Base-by-base conservation (phyloP, 176 grass and related monocot genomes). In the Cenchrus purpureus region DNA sequence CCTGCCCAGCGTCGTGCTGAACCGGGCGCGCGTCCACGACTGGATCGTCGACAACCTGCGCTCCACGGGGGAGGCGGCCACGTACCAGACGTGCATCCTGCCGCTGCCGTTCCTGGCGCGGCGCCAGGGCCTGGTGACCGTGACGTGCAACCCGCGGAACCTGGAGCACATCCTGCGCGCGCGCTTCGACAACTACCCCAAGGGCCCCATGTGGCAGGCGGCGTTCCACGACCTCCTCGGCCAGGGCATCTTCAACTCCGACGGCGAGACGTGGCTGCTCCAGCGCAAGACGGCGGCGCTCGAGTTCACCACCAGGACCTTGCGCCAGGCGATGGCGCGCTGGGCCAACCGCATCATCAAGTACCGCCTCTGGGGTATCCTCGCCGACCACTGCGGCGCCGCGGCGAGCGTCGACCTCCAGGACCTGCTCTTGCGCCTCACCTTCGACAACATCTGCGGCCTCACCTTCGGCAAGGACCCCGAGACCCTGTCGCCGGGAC, bases 221-320 rank as follows among this genome's bases (percentile, higher is more conserved):
- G 89, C 89, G 52, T 98, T 98, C 86, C 96, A 93, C 74, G 93
- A 98, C 81, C 91, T 98, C n/a, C 87, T 98, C 5, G 93, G 96
- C n/a, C 91, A 89, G 85, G 93, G 96, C 74, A 95, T 98, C 85
- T 98, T 98, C 91, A 98, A 98, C 83, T 98, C 93, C 79, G 95
- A 98, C 84, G 92, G 95, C 55, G 95, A 95, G 42, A 93, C 95
- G 79, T 98, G 95, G 95, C 85, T 98, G 79, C 87, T 98, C 22
- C 96, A 98, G 86, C 91, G 96, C 34, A 98, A 98, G 87, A 98
- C 96, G 55, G 96, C 96, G 6, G 96, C 93, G 59, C 96, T 98
- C 63, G 96, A 98, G 77, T 98, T 98, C 83, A 98, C 95, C 73
- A 98, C 96, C 9, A 82, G 93, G 43, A 98, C 96, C 12, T 56